phyloP scores from a whole-genome alignment of 2,329 filamentous ascomycete genomes.

The Exophiala spinifera region DNA sequence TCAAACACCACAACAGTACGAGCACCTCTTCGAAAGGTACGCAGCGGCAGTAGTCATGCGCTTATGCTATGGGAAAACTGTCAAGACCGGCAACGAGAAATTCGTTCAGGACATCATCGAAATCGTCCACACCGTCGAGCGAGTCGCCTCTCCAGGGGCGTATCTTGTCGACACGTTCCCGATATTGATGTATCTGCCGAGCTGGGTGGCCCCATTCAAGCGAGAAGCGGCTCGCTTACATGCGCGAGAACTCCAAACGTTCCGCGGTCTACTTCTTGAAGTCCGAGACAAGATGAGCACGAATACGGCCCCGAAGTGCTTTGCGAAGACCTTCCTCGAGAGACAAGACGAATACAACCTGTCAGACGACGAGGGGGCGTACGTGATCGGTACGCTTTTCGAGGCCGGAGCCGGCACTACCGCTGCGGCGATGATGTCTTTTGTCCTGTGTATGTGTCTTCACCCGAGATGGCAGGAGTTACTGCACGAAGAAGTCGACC shows the following conservation, averaged over 20 bases:
- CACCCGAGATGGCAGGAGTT: slow-evolving; percentile 26
- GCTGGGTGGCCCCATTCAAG: too few species aligned
- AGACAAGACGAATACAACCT: too few species aligned
- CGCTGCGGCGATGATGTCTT: slow-evolving; percentile 33
- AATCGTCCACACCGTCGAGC: slow-evolving; percentile 16
- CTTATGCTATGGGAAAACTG: slow-evolving; percentile 36
- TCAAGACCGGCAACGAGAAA: slow-evolving; percentile 31
- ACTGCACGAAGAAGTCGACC: slow-evolving; percentile 38
- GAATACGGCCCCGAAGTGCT: too few species aligned
- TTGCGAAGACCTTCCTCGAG: too few species aligned
- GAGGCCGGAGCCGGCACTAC: slow-evolving; percentile 35
- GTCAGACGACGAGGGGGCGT: too few species aligned
- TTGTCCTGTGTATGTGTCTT: slow-evolving; percentile 32
- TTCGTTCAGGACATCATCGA: slow-evolving; percentile 12
- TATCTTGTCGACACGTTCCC: slow-evolving; percentile 37
- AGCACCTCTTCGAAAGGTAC: slow-evolving; percentile 38
- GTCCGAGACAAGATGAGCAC: too few species aligned
- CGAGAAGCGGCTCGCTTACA: too few species aligned
- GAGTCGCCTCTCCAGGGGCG: slow-evolving; percentile 5
- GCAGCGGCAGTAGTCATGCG: slow-evolving; percentile 23
- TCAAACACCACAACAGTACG: slow-evolving; percentile 33
- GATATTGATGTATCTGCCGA: not conserved
- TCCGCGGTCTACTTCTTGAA: too few species aligned
- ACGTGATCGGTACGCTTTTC: slow-evolving; percentile 29
- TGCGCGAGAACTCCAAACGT: too few species aligned